Conservation (phyloP, 2,329 filamentous ascomycete species). For the Exophiala alcalophila region DNA sequence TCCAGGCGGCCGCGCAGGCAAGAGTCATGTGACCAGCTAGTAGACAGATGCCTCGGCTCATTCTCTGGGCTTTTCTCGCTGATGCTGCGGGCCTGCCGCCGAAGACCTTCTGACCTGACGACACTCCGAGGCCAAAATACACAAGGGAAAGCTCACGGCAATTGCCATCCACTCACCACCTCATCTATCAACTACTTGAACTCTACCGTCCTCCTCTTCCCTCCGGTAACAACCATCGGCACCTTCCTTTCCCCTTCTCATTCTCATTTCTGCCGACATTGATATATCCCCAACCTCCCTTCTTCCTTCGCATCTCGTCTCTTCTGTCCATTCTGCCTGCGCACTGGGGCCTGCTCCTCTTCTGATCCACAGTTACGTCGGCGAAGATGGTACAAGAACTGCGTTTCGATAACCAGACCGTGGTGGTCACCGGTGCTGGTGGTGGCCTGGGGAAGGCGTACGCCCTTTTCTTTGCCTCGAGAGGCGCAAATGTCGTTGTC, state of each 20-base stretch:
- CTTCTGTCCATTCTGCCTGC: background rate
- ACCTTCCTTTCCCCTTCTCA: background rate
- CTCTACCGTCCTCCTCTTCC: constrained; percentile 1
- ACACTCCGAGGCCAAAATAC: constrained; percentile 14
- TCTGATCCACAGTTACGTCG: constrained; percentile 10
- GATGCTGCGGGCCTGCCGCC: too few relatives aligned
- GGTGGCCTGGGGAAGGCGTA: constrained; percentile 80
- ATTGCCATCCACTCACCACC: too few relatives aligned
- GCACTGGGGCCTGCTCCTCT: background rate
- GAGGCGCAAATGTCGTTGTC: constrained; percentile 91
- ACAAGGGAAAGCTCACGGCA: too few relatives aligned
- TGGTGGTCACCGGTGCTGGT: constrained; percentile 82
- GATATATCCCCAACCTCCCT: background rate
- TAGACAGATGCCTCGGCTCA: constrained; percentile 7
- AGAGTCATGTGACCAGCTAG: constrained; percentile 5
- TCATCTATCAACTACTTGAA: too few relatives aligned
- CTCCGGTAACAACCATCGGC: constrained; percentile 11
- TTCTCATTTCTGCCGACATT: background rate
- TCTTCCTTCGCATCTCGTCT: background rate
- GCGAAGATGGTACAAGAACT: constrained; percentile 61
- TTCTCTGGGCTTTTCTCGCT: too few relatives aligned
- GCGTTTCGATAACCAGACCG: constrained; percentile 83
- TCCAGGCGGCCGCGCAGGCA: too few relatives aligned
- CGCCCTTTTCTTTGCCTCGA: constrained; percentile 82
- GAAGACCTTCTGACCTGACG: constrained; percentile 7